A percentile compares a stretch with the other conserved stretches of the same genome.
These are phyloP conservation scores for Exophiala bonariae DNA, from an alignment of 2,329 filamentous ascomycete genomes.

Conservation along the genomic window DNA sequence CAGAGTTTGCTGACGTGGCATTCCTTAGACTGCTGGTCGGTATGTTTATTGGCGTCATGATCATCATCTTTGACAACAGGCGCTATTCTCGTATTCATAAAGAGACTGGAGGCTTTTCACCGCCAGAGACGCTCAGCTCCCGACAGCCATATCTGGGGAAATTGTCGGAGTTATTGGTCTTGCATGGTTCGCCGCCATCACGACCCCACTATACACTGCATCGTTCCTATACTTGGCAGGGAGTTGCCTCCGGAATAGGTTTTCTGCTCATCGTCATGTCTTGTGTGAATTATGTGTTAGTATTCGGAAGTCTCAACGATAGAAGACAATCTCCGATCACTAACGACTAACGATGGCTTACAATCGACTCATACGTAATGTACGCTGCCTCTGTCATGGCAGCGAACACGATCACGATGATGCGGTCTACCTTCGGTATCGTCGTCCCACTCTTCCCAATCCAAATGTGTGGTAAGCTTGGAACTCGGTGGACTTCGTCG, in stretches of 20 bases:
- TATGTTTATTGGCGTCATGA: conserved; percentile 39
- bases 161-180: conserved; percentile 55
- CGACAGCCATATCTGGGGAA: conserved; percentile 50
- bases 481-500: no score
- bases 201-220: conserved; percentile 41
- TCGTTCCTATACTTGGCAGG: conserved; percentile 37
- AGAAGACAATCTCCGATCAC: no score
- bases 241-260: conserved; percentile 40
- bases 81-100: conserved; percentile 24
- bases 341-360: no score
- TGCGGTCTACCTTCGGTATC: no score
- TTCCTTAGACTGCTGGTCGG: conserved; percentile 65
- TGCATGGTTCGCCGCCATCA: conserved; percentile 63
- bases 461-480: no score
- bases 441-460: no score
- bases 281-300: conserved; percentile 41
- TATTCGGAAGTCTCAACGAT: no score
- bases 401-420: no score
- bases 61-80: conserved; percentile 42
- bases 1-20: conserved; percentile 61
- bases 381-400: no score
- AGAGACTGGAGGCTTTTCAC: conserved; percentile 11
- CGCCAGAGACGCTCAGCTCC: conserved; percentile 53
- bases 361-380: no score
- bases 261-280: conserved; percentile 41